phyloP scores from a whole-genome alignment of 441 rosid species.

The Gossypium schwendimanii region DNA sequence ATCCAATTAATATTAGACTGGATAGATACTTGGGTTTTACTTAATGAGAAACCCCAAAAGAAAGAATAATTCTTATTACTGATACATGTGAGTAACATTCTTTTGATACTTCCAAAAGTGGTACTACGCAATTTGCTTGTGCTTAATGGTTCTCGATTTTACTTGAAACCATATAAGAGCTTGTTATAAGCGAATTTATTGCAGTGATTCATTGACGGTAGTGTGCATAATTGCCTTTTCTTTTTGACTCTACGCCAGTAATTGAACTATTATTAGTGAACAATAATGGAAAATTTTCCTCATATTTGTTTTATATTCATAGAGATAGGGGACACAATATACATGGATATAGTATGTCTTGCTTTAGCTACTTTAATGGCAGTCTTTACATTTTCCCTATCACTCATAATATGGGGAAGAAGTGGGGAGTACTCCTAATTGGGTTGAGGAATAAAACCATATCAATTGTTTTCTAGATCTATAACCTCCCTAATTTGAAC shows the following conservation, averaged over 20 bases:
- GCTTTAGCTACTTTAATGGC: background rate
- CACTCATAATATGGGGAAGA: background rate
- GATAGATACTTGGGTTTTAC: background rate
- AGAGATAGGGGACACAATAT: background rate
- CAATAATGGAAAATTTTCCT: background rate
- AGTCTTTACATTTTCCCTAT: background rate
- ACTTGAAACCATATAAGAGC: background rate
- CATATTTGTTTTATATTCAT: background rate
- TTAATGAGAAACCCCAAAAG: background rate
- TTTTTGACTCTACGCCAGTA: background rate
- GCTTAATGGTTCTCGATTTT: background rate
- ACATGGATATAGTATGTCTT: background rate
- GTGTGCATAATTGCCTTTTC: background rate
- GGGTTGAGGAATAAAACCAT: too few species aligned
- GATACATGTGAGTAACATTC: background rate
- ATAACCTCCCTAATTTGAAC: too few species aligned
- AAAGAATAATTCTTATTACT: background rate
- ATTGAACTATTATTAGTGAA: background rate
- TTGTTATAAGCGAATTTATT: background rate
- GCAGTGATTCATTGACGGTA: background rate
- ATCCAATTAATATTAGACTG: background rate
- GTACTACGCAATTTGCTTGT: background rate
- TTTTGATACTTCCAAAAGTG: background rate
- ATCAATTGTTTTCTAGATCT: too few species aligned
- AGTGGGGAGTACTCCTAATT: background rate